Base-by-base conservation (phyloP, 2,329 filamentous ascomycete genomes). In the Pseudocercospora crystallina region DNA sequence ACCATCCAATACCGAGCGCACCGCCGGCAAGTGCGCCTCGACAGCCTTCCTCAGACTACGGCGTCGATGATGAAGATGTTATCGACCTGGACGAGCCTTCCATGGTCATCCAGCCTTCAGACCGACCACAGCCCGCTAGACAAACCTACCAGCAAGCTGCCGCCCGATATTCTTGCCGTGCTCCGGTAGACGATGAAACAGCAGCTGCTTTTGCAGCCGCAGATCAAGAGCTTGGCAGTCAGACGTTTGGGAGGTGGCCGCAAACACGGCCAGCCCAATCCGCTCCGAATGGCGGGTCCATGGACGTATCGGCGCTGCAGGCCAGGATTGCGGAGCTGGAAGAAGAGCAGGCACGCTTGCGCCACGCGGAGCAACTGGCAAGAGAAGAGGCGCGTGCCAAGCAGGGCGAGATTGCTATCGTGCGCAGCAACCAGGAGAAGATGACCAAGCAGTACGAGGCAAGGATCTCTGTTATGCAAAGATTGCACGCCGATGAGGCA, bases 321-420 rank as follows among this genome's bases (percentile, higher is more conserved):
- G 63, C 65, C 43, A 71, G 73, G 31, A 71, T 77, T 51, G 70
- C 71, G 44, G 69, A 74, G 69, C 65, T 78, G 17, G 72, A 77
- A 62, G 70, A 70, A 49, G 71, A 76, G 48, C 70, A 69, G 42
- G 63, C 61, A 7, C 63, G 66, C 36, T 60, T 76, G 34, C 65
- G 67, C 46, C 62, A 64, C 31, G 62, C 69, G 31, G 70, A 75
- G 53, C 67, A 76, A 48, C 71, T 70, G 37, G 71, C 71, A 40
- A 69, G 71, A 43, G 69, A 69, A 51, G 69, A 78, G 5, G 80
- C 83, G 43, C 76, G 86, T 12, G 78, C 80, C 2, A 86, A 87
- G 60, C 75, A 81, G 13, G 89, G 89, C 43, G 87, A 91, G 66
- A 83, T 84, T 26, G 79, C 86, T 43, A 90, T 91, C 53, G 77